These are phyloP conservation scores for Cyberlindnera lachancei DNA, from an alignment of 805 yeast genomes.

Conservation along the genomic window DNA sequence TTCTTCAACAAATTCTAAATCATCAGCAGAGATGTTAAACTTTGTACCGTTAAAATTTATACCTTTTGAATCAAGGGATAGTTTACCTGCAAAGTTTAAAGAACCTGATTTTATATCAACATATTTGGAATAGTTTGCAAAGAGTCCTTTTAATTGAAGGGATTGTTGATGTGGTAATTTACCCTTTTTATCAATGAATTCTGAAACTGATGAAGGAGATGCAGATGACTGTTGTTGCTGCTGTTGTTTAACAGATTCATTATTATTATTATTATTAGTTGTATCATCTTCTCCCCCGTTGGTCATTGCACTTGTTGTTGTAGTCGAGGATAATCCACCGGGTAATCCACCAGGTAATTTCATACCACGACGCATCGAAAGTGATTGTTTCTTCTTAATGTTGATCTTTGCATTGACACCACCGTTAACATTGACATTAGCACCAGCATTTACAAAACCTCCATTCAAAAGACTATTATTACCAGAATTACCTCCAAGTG, in stretches of 20 bases:
- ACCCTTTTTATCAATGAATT: slow-evolving; percentile 19
- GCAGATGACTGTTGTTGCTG: slow-evolving; percentile 4
- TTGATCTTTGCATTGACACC: too few species aligned
- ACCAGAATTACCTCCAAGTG: too few species aligned
- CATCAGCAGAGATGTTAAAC: slow-evolving; percentile 80
- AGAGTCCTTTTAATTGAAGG: slow-evolving; percentile 45
- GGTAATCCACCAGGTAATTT: slow-evolving; percentile 81
- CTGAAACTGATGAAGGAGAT: slow-evolving; percentile 14
- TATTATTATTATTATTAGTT: neutral
- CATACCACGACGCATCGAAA: slow-evolving; percentile 81
- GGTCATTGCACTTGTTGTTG: neutral
- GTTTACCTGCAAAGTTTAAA: slow-evolving; percentile 86
- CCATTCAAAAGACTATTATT: too few species aligned
- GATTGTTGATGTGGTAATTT: slow-evolving; percentile 17
- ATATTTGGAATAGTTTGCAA: slow-evolving; percentile 80
- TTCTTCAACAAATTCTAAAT: slow-evolving; percentile 75
- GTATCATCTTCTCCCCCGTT: neutral
- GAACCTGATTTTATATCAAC: slow-evolving; percentile 90
- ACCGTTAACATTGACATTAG: too few species aligned
- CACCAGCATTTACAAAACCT: too few species aligned
- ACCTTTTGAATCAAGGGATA: slow-evolving; percentile 86
- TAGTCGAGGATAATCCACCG: slow-evolving; percentile 19
- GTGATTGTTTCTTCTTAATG: slow-evolving; percentile 68
- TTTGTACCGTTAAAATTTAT: slow-evolving; percentile 87
- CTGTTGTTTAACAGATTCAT: slow-evolving; percentile 11